These are phyloP conservation scores for Jackrogersella multiformis DNA, from an alignment of 495 filamentous ascomycete genomes.

Conservation along the genomic window DNA sequence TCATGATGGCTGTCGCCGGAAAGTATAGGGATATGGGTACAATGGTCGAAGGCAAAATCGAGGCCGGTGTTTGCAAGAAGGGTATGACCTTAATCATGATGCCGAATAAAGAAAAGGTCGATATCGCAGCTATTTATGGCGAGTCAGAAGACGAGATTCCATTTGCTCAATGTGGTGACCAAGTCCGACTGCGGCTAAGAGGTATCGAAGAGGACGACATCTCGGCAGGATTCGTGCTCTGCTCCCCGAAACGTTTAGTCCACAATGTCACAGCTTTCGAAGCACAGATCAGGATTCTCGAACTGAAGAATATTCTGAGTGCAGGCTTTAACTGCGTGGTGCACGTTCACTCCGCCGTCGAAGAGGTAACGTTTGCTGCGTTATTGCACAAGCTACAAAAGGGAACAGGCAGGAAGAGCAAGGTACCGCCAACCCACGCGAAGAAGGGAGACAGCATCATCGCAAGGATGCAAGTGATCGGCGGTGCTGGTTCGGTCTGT, in stretches of 20 bases:
- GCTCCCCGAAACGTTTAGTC: conserved; percentile 88
- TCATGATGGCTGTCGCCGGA: conserved; percentile 97
- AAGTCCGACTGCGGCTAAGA: conserved; percentile 89
- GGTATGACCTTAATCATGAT: conserved; percentile 85
- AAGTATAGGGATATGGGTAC: conserved; percentile 99
- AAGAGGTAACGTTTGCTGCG: conserved; percentile 88
- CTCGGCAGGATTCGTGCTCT: conserved; percentile 92
- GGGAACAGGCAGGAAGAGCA: conserved; percentile 93
- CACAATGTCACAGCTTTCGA: conserved; percentile 91
- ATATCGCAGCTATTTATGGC: conserved; percentile 86
- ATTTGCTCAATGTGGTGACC: conserved; percentile 87
- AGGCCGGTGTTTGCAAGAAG: conserved; percentile 92
- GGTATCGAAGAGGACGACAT: conserved; percentile 98
- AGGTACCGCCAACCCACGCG: conserved; percentile 89
- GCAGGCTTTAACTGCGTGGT: conserved; percentile 87
- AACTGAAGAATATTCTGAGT: conserved; percentile 90
- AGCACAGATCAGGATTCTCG: conserved; percentile 94
- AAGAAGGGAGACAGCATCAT: conserved; percentile 94
- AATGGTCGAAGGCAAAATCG: conserved; percentile 96
- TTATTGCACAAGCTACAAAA: conserved; percentile 96
- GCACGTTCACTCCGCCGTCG: conserved; percentile 91
- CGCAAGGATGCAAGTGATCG: conserved; percentile 85
- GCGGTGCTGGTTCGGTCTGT: conserved; percentile 85
- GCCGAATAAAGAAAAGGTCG: conserved; percentile 85
- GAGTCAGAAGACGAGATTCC: conserved; percentile 94